Percentiles rank a stretch among this genome's conserved stretches.
Evolutionary conservation across 2,329 filamentous ascomycete species (phyloP).

Genomic region (Monilinia laxa): DNA sequence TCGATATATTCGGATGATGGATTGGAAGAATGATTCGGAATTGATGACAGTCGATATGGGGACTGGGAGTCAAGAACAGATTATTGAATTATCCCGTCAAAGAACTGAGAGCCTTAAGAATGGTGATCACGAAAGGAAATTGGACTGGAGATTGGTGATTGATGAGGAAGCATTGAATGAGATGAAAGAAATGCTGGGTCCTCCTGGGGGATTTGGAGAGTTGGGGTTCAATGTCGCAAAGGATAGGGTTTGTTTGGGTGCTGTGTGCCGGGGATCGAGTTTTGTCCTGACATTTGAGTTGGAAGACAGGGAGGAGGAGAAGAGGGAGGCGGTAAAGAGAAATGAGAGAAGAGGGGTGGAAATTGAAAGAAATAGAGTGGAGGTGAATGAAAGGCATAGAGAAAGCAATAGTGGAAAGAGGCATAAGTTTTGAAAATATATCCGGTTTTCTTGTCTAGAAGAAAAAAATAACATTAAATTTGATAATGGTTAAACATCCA

Average conservation of each 20-base stretch:
- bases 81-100: conserved; percentile 5
- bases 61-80: neutral
- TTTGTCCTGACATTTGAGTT: conserved; percentile 17
- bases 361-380: neutral
- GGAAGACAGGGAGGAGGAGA: neutral
- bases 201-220: conserved; percentile 29
- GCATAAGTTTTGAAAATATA: neutral
- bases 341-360: neutral
- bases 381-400: neutral
- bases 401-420: neutral
- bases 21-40: conserved; percentile 1
- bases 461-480: neutral
- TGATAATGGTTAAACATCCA: neutral
- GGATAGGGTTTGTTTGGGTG: conserved; percentile 26
- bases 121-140: conserved; percentile 18
- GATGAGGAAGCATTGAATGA: conserved; percentile 27
- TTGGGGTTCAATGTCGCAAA: conserved; percentile 26
- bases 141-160: conserved; percentile 27
- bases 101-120: neutral
- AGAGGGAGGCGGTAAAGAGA: neutral
- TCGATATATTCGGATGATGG: neutral
- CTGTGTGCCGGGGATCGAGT: conserved; percentile 27
- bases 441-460: neutral
- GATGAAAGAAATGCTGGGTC: conserved; percentile 29
- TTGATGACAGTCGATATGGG: neutral